Conservation (phyloP, 257 asterid species). For the Solanum boliviense region DNA sequence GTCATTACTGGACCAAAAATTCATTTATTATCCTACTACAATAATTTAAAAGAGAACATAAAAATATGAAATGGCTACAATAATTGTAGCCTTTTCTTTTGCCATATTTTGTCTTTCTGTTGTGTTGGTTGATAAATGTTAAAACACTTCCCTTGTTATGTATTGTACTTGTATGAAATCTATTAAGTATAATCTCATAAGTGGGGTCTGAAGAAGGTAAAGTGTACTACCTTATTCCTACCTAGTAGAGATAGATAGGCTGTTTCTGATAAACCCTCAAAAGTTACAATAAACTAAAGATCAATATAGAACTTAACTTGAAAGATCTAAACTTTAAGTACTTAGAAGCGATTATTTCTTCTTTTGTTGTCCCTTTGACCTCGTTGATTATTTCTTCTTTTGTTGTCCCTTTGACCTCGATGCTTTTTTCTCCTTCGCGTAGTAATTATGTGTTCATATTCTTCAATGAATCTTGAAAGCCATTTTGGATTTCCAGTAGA, state of each 20-base stretch:
- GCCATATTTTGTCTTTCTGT: not conserved
- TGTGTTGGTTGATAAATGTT: not conserved
- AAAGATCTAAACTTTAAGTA: too few relatives aligned
- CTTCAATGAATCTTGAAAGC: too few relatives aligned
- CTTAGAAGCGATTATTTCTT: not conserved
- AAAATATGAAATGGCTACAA: not conserved
- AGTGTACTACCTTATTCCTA: fast-evolving
- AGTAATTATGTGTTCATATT: too few relatives aligned
- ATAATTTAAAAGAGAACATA: not conserved
- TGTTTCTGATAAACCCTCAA: not conserved
- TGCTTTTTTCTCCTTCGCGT: too few relatives aligned
- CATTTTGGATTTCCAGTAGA: too few relatives aligned
- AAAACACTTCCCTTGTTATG: not conserved
- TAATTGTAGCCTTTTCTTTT: not conserved
- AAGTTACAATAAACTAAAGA: not conserved
- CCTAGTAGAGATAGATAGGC: fast-evolving
- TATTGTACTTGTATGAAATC: not conserved
- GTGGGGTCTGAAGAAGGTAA: not conserved
- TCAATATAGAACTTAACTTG: not conserved
- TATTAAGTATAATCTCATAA: not conserved
- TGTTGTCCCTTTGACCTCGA: too few relatives aligned
- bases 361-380: too few relatives aligned
- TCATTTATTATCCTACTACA: not conserved
- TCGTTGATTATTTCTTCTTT: too few relatives aligned
- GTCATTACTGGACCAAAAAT: not conserved